Percentiles rank a stretch among this genome's conserved stretches.
These are phyloP conservation scores for Periconia sp. DNA, from an alignment of 2,329 filamentous ascomycete species.

Conservation along the genomic window DNA sequence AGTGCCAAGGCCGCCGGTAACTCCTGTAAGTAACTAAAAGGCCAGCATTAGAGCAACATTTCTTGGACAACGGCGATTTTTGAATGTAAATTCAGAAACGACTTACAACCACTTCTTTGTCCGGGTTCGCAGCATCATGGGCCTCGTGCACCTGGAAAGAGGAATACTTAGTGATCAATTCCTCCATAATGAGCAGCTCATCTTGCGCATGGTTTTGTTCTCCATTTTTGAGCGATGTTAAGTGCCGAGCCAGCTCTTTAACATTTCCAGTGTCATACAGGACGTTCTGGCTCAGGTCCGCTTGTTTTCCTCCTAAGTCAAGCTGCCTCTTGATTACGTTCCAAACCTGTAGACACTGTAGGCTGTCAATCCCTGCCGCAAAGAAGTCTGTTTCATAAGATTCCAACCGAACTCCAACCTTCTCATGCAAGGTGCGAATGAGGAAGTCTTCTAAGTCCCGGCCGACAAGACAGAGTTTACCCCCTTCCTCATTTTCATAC, in stretches of 20 bases:
- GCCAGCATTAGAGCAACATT: too few species aligned
- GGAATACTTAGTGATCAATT: conserved; percentile 55
- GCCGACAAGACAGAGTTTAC: conserved; percentile 27
- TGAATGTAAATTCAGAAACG: too few species aligned
- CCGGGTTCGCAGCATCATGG: too few species aligned
- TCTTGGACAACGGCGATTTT: too few species aligned
- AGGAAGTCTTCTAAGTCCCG: conserved; percentile 42
- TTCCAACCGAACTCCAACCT: conserved; percentile 24
- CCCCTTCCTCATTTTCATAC: conserved; percentile 25
- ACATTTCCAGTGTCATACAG: conserved; percentile 65
- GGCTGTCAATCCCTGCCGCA: conserved; percentile 61
- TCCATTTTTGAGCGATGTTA: conserved; percentile 53
- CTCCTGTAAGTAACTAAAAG: conserved; percentile 65
- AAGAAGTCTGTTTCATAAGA: conserved; percentile 63
- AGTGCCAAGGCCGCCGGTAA: conserved; percentile 69
- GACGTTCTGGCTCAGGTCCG: conserved; percentile 60
- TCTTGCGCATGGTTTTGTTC: conserved; percentile 38
- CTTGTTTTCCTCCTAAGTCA: conserved; percentile 51
- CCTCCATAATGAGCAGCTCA: conserved; percentile 52
- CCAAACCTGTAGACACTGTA: conserved; percentile 64
- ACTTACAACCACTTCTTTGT: conserved; percentile 22
- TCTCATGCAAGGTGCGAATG: conserved; percentile 22
- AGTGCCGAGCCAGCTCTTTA: conserved; percentile 51
- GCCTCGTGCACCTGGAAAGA: conserved; percentile 34
- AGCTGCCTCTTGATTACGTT: conserved; percentile 59